These are phyloP conservation scores for Boletus sp. DNA, from an alignment of 1,284 basidiomycete genomes.

Conservation along the genomic window DNA sequence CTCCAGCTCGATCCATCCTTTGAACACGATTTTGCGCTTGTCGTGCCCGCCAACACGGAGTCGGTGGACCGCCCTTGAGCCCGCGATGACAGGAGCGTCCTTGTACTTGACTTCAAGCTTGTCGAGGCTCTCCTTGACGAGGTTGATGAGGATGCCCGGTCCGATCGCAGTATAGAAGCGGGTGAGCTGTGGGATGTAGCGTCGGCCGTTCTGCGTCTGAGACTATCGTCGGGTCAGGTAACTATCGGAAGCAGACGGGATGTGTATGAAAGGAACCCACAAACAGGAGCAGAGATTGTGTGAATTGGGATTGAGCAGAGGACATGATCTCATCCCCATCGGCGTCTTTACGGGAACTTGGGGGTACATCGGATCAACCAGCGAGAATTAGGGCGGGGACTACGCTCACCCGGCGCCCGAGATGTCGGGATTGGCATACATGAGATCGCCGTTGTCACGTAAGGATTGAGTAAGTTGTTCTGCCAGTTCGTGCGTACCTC, in stretches of 20 bases:
- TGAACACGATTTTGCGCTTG: slow-evolving; percentile 59
- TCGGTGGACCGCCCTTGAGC: slow-evolving; percentile 35
- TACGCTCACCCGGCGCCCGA: slow-evolving; percentile 27
- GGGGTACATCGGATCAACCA: neutral
- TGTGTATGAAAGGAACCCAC: slow-evolving; percentile 42
- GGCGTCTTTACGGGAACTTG: slow-evolving; percentile 40
- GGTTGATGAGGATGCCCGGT: slow-evolving; percentile 53
- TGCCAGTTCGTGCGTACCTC: slow-evolving; percentile 58
- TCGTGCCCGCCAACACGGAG: slow-evolving; percentile 70
- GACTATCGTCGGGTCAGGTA: slow-evolving; percentile 49
- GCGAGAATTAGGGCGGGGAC: neutral
- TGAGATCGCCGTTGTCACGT: slow-evolving; percentile 69
- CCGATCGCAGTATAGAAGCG: slow-evolving; percentile 70
- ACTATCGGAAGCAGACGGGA: neutral
- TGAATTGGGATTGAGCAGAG: slow-evolving; percentile 58
- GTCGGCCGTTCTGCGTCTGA: slow-evolving; percentile 70
- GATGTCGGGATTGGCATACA: slow-evolving; percentile 61
- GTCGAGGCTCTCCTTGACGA: slow-evolving; percentile 57
- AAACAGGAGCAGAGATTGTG: slow-evolving; percentile 62
- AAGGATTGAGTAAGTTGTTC: slow-evolving; percentile 72
- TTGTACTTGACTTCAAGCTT: slow-evolving; percentile 56
- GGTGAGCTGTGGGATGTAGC: slow-evolving; percentile 74
- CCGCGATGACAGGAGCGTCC: slow-evolving; percentile 35
- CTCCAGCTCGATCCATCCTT: slow-evolving; percentile 73
- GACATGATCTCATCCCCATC: slow-evolving; percentile 65